Evolutionary conservation across 2,329 filamentous ascomycete species (phyloP).

Genomic region (Catunica adiposa): DNA sequence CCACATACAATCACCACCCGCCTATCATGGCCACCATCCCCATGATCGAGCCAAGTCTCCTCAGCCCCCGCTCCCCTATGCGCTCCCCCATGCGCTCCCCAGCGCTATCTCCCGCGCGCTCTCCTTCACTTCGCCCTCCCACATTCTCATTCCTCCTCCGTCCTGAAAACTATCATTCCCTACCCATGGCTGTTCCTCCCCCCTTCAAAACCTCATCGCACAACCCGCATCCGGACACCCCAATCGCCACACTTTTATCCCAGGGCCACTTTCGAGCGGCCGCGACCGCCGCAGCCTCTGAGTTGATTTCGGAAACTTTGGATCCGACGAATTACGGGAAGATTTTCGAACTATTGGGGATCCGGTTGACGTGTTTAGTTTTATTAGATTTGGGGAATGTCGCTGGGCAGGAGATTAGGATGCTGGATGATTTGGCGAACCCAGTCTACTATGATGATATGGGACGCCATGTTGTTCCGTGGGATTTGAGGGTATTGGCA

Average conservation of each 20-base stretch:
- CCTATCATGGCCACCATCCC: slow-evolving; percentile 15
- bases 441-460: slow-evolving; percentile 39
- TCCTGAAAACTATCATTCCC: slow-evolving; percentile 66
- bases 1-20: slow-evolving; percentile 6
- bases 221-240: slow-evolving; percentile 44
- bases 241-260: slow-evolving; percentile 51
- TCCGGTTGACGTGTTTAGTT: slow-evolving; percentile 64
- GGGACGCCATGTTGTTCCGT: slow-evolving; percentile 58
- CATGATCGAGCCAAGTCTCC: slow-evolving; percentile 10
- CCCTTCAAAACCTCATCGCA: slow-evolving; percentile 54
- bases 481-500: slow-evolving; percentile 68
- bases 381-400: slow-evolving; percentile 57
- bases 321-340: slow-evolving; percentile 40
- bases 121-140: slow-evolving; percentile 25
- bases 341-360: slow-evolving; percentile 67
- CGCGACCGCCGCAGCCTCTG: slow-evolving; percentile 48
- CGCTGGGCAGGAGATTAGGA: slow-evolving; percentile 50
- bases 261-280: slow-evolving; percentile 67
- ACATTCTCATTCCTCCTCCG: slow-evolving; percentile 70
- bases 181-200: slow-evolving; percentile 44
- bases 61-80: slow-evolving; percentile 15
- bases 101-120: slow-evolving; percentile 17
- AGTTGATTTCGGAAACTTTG: slow-evolving; percentile 37
- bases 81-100: slow-evolving; percentile 17
- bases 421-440: slow-evolving; percentile 41